Conservation (phyloP, 2,329 filamentous ascomycete species). For the Xylariaceae sp. region DNA sequence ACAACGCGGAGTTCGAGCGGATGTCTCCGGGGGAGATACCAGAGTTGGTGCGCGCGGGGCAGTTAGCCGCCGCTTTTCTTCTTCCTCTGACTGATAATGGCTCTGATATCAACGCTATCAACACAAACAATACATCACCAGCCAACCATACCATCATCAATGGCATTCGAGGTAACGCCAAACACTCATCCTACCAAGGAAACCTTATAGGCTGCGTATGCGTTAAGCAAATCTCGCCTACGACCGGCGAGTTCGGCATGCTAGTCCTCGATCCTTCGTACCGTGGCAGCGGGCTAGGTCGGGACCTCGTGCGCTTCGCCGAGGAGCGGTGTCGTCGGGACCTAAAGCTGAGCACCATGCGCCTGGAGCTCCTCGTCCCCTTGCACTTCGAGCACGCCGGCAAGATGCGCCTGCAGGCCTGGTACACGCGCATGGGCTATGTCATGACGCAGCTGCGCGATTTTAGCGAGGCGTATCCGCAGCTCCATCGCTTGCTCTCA, state of each 20-base stretch:
- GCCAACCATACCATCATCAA: no score
- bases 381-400: conserved; percentile 35
- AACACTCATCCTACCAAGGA: no score
- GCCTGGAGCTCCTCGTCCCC: conserved; percentile 40
- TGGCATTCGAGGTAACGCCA: not conserved
- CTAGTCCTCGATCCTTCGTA: conserved; percentile 33
- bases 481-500: conserved; percentile 29
- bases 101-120: no score
- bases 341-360: conserved; percentile 23
- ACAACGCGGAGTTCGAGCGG: conserved; percentile 34
- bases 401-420: conserved; percentile 38
- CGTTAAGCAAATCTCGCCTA: conserved; percentile 27
- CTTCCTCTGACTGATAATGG: no score
- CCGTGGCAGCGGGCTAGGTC: conserved; percentile 39
- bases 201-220: conserved; percentile 37
- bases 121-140: no score
- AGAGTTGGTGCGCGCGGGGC: conserved; percentile 29
- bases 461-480: conserved; percentile 34
- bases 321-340: conserved; percentile 33
- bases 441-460: conserved; percentile 24
- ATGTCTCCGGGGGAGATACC: conserved; percentile 32
- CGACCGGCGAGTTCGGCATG: conserved; percentile 39
- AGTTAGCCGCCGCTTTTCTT: conserved; percentile 35
- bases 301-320: conserved; percentile 38
- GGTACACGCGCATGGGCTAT: conserved; percentile 42